These are phyloP conservation scores for Vishniacozyma victoriae DNA, from an alignment of 768 basidiomycete species.

Conservation along the genomic window DNA sequence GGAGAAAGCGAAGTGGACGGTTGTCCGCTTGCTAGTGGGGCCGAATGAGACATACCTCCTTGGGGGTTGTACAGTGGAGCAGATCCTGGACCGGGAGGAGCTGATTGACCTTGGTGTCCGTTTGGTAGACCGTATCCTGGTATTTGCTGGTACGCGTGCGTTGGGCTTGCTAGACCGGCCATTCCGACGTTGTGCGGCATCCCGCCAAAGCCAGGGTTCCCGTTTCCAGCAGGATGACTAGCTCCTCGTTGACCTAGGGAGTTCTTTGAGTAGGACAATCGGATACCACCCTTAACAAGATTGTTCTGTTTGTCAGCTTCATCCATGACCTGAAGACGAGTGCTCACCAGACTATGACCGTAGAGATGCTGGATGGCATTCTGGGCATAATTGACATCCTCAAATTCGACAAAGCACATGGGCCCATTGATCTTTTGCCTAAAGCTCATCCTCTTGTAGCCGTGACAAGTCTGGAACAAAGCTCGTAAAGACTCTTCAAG, in stretches of 20 bases:
- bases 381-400: constrained; percentile 77
- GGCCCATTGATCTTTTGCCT: constrained; percentile 95
- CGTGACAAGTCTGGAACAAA: constrained; percentile 70
- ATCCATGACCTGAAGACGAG: not conserved
- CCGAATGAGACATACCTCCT: not conserved
- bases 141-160: constrained; percentile 3
- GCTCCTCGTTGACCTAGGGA: constrained; percentile 63
- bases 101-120: not conserved
- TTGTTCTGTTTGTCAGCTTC: constrained; percentile 53
- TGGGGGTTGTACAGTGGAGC: not conserved
- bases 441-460: constrained; percentile 88
- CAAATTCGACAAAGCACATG: constrained; percentile 99
- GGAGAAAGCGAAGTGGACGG: constrained; percentile 21
- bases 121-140: constrained; percentile 4
- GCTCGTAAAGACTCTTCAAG: constrained; percentile 81
- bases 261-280: constrained; percentile 96
- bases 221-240: constrained; percentile 21
- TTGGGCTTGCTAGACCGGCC: constrained; percentile 14
- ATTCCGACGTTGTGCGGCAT: constrained; percentile 39
- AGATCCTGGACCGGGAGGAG: not conserved
- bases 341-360: constrained; percentile 65
- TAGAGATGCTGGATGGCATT: constrained; percentile 84
- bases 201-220: constrained; percentile 25
- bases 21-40: not conserved
- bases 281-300: constrained; percentile 91